Base-by-base conservation (phyloP, 495 filamentous ascomycete genomes). In the Xeromyces bisporus region DNA sequence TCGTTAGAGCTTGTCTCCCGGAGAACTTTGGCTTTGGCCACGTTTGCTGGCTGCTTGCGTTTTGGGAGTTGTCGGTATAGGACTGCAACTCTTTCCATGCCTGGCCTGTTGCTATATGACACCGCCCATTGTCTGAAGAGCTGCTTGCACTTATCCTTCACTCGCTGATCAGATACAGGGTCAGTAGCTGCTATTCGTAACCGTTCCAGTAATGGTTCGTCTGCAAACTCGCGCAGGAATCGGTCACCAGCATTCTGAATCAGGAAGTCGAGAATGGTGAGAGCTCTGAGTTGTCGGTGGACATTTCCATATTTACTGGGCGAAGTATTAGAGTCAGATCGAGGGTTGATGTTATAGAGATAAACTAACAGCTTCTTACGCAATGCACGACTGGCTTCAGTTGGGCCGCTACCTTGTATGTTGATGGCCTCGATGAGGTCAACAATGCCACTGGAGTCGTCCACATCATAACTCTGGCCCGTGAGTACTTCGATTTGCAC, bases 361-460 rank as follows among this genome's bases (percentile, higher is more conserved):
- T 15, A 12, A 20, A 54, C 77, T 52, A 48, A 83, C 69, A 99
- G 69, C 62, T 99, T 96, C 73, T 96, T 99, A 28, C 91, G 71
- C 42, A 96, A 69, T 13, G 91, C 87, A 49, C 91, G 72, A 38
- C 84, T 80, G 30, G 85, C 85, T 59, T 99, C 91, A 5, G 71
- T 71, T 1, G 91, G 86, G 2, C 91, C 91, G 12, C 77, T 77
- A 28, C 68, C 68, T 54, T 96, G 91, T 30, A 99, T 74, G 36
- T 79, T 77, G 40, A 99, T 75, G 29, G 84, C 81, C 54, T 99
- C 91, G 38, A 96, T 76, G 15, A 99, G 70, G 46, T 96, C 87
- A 26, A 84, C 77, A 31, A 99, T 82, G 9, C 91, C 91, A 39
- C 81, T 75, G 18, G 85, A 66, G 43, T 96, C 91, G 52, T 96